phyloP scores from a whole-genome alignment of 768 basidiomycete species.

The Suillus lakei region DNA sequence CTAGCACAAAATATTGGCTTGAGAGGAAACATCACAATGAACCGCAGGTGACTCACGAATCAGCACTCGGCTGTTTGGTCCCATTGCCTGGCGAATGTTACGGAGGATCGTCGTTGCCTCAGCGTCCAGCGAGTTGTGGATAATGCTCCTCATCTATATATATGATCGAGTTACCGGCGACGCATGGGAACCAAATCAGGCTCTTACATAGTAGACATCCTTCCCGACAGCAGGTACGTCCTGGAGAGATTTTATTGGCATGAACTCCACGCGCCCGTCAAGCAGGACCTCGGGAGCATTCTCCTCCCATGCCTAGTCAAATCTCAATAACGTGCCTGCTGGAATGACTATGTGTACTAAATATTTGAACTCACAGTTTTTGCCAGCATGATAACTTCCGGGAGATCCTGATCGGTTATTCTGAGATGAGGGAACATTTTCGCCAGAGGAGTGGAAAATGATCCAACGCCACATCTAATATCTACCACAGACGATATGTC shows the following conservation, averaged over 20 bases:
- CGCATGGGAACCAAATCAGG: not conserved
- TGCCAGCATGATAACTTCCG: conserved; percentile 28
- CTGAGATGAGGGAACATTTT: conserved; percentile 32
- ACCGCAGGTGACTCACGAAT: conserved; percentile 31
- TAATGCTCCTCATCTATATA: conserved; percentile 25
- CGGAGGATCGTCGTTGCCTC: conserved; percentile 36
- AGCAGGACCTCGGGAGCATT: conserved; percentile 24
- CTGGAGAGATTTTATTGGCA: conserved; percentile 29
- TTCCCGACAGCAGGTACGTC: conserved; percentile 17
- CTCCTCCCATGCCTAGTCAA: conserved; percentile 16
- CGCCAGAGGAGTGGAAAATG: conserved; percentile 31
- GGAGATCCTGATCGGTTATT: conserved; percentile 35
- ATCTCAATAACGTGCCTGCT: not conserved
- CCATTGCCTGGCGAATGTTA: conserved; percentile 34
- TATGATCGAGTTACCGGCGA: not conserved
- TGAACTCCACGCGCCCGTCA: conserved; percentile 18
- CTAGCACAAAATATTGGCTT: conserved; percentile 11
- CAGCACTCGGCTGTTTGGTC: conserved; percentile 32
- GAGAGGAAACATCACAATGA: no score
- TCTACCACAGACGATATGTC: conserved; percentile 31
- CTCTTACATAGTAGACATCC: conserved; percentile 30
- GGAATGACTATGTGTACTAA: conserved; percentile 1
- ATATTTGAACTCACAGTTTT: conserved; percentile 17
- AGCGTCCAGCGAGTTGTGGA: conserved; percentile 42
- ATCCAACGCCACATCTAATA: conserved; percentile 32